A percentile compares a stretch with the other conserved stretches of the same genome.
These are phyloP conservation scores for Selaginella moellendorffii DNA, from an alignment of 75 land plant genomes.

Conservation along the genomic window DNA sequence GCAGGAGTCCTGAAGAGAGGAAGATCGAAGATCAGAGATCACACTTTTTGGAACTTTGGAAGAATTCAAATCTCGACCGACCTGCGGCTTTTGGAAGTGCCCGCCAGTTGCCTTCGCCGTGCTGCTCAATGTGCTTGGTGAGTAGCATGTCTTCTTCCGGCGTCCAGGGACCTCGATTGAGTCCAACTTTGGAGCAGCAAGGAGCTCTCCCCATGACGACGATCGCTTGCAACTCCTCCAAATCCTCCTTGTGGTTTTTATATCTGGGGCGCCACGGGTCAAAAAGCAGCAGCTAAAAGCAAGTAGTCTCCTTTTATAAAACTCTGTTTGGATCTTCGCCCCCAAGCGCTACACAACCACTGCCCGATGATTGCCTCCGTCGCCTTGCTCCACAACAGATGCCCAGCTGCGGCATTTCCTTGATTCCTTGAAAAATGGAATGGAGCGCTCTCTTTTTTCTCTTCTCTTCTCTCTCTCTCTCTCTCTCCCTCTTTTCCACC, in stretches of 20 bases:
- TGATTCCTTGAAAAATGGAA: not conserved
- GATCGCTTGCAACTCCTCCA: not conserved
- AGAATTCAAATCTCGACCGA: too few relatives aligned
- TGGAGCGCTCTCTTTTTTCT: not conserved
- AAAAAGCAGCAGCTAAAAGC: not conserved
- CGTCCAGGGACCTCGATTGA: constrained; percentile 56
- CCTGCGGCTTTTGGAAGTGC: constrained; percentile 44
- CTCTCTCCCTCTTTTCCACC: not conserved
- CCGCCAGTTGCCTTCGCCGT: constrained; percentile 57
- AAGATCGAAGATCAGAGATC: not conserved
- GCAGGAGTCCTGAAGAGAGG: constrained; percentile 5
- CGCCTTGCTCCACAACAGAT: not conserved
- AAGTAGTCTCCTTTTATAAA: too few relatives aligned
- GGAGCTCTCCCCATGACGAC: constrained; percentile 34
- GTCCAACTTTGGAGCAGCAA: constrained; percentile 38
- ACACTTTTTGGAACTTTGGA: not conserved
- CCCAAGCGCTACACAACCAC: too few relatives aligned
- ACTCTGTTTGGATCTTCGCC: too few relatives aligned
- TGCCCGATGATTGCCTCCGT: too few relatives aligned
- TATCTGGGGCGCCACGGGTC: not conserved
- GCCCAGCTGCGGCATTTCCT: not conserved
- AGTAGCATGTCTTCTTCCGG: constrained; percentile 41
- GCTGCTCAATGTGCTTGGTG: constrained; percentile 22
- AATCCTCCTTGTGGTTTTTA: not conserved
- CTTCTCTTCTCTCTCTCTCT: not conserved